A percentile compares a stretch with the other conserved stretches of the same genome.
These are phyloP conservation scores for Handroanthus guayacan DNA, from an alignment of 257 asterid genomes.

Conservation along the genomic window DNA sequence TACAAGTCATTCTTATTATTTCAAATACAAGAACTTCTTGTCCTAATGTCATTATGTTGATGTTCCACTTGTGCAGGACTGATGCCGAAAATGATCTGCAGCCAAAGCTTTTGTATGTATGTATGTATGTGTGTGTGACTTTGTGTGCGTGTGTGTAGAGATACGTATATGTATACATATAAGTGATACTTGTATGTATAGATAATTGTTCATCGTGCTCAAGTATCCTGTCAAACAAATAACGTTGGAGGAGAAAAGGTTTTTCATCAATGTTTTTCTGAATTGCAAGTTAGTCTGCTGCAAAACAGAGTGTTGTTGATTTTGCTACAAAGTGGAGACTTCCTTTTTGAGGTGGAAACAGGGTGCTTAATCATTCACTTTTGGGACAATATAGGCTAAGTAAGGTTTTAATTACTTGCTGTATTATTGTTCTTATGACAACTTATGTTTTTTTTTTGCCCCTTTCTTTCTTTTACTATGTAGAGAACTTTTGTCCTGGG, in stretches of 20 bases:
- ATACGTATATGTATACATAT: neutral
- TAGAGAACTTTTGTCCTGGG: neutral
- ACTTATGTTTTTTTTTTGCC: neutral
- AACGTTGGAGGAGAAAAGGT: neutral
- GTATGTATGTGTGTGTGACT: neutral
- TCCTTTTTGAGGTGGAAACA: neutral
- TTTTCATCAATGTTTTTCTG: neutral
- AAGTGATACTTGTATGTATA: too few relatives aligned
- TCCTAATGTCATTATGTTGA: too few relatives aligned
- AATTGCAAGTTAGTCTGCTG: neutral
- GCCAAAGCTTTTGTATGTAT: too few relatives aligned
- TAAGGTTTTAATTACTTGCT: too few relatives aligned
- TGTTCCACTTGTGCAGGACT: conserved; percentile 11
- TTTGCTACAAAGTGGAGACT: neutral
- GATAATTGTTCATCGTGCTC: too few relatives aligned
- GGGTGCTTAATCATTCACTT: conserved; percentile 1
- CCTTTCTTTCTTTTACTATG: neutral
- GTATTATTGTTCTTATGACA: neutral
- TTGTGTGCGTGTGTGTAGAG: neutral
- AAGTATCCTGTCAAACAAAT: neutral
- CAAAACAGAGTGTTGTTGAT: neutral
- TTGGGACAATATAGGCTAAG: neutral
- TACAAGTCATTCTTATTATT: too few relatives aligned
- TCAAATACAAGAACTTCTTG: too few relatives aligned
- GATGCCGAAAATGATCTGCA: neutral